Conservation (phyloP, 208 protist species). For the Leptomonas pyrrhocoris region DNA sequence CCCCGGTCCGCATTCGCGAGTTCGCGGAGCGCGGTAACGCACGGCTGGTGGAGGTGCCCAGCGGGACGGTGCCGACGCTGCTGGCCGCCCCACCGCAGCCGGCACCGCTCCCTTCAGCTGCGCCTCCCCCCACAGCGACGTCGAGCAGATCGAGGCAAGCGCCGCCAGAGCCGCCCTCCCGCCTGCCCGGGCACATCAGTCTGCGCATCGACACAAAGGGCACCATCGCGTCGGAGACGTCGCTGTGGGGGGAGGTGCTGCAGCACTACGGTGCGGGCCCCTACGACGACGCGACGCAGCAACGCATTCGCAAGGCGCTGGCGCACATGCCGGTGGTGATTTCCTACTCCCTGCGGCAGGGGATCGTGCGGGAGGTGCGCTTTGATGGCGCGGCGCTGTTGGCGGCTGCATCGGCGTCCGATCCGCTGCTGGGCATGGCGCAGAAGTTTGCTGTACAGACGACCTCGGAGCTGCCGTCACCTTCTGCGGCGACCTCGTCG, state of each 20-base stretch:
- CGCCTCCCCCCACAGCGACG: background rate
- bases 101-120: background rate
- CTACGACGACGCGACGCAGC: conserved; percentile 64
- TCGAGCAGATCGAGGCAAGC: background rate
- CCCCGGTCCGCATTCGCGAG: conserved; percentile 55
- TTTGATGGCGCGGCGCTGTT: conserved; percentile 45
- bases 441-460: background rate
- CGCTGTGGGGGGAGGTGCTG: conserved; percentile 85
- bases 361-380: conserved; percentile 59
- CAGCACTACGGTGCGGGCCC: conserved; percentile 85
- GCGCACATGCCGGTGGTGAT: conserved; percentile 74
- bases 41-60: conserved; percentile 66
- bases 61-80: conserved; percentile 12
- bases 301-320: conserved; percentile 68
- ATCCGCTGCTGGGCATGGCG: background rate
- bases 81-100: conserved; percentile 1
- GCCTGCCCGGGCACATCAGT: conserved; percentile 45
- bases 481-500: background rate
- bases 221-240: conserved; percentile 81
- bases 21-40: conserved; percentile 60
- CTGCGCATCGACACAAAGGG: conserved; percentile 89
- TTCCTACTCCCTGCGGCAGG: conserved; percentile 74
- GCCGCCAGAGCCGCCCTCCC: background rate
- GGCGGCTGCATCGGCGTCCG: background rate
- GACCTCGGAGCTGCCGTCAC: too few species aligned